Conservation (phyloP, 1,284 basidiomycete species). For the Melampsora americana region DNA sequence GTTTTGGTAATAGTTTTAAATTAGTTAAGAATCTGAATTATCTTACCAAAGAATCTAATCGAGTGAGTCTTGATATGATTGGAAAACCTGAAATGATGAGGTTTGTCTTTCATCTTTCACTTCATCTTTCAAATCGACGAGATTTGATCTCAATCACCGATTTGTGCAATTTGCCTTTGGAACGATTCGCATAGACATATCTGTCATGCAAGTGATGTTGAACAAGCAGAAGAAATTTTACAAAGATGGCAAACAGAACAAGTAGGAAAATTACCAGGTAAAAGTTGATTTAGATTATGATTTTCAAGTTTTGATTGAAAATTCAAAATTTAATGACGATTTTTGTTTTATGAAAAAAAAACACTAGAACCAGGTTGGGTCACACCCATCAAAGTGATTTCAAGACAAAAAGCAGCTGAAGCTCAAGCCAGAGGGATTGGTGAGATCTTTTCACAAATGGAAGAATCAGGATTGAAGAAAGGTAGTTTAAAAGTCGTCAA, state of each 20-base stretch:
- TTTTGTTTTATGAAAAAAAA: neutral
- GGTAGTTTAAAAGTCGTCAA: slow-evolving; percentile 7
- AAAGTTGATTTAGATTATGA: slow-evolving; percentile 49
- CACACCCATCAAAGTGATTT: neutral
- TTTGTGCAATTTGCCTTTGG: neutral
- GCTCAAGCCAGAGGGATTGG: slow-evolving; percentile 6
- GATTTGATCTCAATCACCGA: neutral
- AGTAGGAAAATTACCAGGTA: slow-evolving; percentile 82
- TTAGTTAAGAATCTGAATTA: neutral
- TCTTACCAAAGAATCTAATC: neutral
- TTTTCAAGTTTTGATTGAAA: neutral
- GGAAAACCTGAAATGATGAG: slow-evolving; percentile 31
- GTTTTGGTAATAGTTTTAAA: neutral
- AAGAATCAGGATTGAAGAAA: neutral
- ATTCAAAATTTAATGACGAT: neutral
- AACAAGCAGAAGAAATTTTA: slow-evolving; percentile 83
- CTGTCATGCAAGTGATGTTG: slow-evolving; percentile 86
- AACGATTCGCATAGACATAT: slow-evolving; percentile 70
- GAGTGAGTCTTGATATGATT: slow-evolving; percentile 38
- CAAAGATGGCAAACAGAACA: slow-evolving; percentile 86
- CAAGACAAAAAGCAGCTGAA: slow-evolving; percentile 13
- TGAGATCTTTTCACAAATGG: neutral
- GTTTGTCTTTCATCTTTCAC: slow-evolving; percentile 14
- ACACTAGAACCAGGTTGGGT: neutral
- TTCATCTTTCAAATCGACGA: neutral